Evolutionary conservation across 2,329 filamentous ascomycete genomes (phyloP), one percentile per base, ranked within the genome.

Genomic region (Beauveria pseudobassiana): DNA sequence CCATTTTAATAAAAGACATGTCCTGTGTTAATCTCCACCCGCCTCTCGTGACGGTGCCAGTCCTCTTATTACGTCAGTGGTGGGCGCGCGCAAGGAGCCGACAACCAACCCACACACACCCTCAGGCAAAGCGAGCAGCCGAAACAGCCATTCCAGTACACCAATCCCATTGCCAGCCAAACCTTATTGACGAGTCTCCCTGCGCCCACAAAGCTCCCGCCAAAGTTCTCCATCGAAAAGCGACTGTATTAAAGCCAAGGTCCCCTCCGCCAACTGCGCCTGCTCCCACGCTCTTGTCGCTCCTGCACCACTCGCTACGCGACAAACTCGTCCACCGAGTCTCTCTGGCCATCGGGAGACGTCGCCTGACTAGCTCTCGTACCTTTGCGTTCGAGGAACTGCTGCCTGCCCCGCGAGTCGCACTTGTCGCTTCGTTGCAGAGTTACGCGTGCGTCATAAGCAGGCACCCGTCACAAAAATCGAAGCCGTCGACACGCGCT

Each of bases 301-400:
- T 57, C 43, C 43, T n/a, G 20, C 54, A 49, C 42, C 42, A 28
- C 40, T 34, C 54, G 24, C 54, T 34, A 18, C 54, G 43, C 54
- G 43, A 57, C 54, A 48, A 20, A 28, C 20, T 38, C 28, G 14
- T 57, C 54, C 43, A 14, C 7, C 28, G 43, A 49, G 49, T 24
- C 49, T 53, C 49, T 40, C 58, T 60, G 49, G 49, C 26, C 58
- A 48, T 60, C 58, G 26, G 26, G 58, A 48, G 58, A 45, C 58
- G 49, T 38, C 16, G 34, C n/a, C 30, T 53, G 49, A 26, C 40
- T 43, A 34, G 26, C 7, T 16, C 26, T 52, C 28, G 18, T 30
- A 20, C 26, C 20, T 22, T 16, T 24, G 16, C 22, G 43, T 53
- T 42, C 16, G 6, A 43, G 34, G 8, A 49, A 42, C 24, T 9